Base-by-base conservation (phyloP, 2,329 filamentous ascomycete genomes). In the Xylariaceae sp. region DNA sequence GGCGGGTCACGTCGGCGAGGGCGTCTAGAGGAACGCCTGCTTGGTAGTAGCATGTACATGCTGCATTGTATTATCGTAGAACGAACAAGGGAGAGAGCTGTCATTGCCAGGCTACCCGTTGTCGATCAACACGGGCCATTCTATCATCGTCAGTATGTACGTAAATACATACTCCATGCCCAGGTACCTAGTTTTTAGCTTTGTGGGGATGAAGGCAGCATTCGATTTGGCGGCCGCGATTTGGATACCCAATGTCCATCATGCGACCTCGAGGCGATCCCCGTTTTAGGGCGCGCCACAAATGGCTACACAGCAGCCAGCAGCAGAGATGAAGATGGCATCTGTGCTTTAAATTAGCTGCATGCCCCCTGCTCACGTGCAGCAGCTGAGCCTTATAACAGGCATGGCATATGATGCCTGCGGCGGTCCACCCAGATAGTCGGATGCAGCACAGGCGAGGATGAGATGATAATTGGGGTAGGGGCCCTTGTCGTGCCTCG, bases 391-490 rank as follows among this genome's bases (percentile, higher is more conserved):
- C 47, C 47, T 44, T 44, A n/a, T n/a, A 26, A 44, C 45, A 37
- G 19, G 48, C 10, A 2, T 48, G 44, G 32, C 21, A 47, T 49
- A 46, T 37, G 32, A 37, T 37, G 56, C 45, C 48, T 50, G 58
- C 53, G 55, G 48, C 51, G 56, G 60, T 60, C 59, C 57, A 65
- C 57, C 61, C 61, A 63, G 46, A 45, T 47, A 46, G 55, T 60
- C 61, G 63, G 63, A 63, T 61, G 56, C 60, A 59, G 60, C 55
- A 51, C 42, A 40, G 40, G 47, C 40, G 57, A 54, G 53, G 50
- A 41, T 32, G 44, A 43, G 51, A 20, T 44, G 61, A 59, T 48
- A 53, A 51, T 21, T 23, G 41, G 40, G 48, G 48, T 50, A 21
- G 23, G 44, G 19, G 7, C 29, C 20, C 7, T 7, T 48, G 37